Evolutionary conservation across 148 eudicot genomes (phyloP), one percentile per base, ranked within the genome.

Genomic region (Rhododendron simsii): DNA sequence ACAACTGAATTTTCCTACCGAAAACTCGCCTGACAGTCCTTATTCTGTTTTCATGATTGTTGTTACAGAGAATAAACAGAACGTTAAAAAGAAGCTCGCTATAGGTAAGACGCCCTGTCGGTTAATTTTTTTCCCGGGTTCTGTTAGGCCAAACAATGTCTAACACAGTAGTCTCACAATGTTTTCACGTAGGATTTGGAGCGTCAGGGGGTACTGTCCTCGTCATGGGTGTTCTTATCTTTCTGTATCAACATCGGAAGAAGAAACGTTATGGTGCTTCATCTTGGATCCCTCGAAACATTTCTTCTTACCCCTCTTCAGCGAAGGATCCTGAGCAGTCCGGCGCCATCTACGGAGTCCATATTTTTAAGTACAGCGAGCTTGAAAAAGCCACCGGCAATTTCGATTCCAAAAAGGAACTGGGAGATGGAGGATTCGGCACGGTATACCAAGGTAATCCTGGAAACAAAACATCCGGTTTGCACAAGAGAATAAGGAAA

Each of bases 341-440:
- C 1, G 86, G 91, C 8, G 83, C 89, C 7, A 89, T 84, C 80
- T 85, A 81, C 15, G 95, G 94, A 39, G 90, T 94, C 23, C 90
- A 84, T 53, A 47, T 94, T 13, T 94, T 94, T 28, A 87, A 75
- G 75, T 93, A 91, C 85, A 79, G 51, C 14, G 93, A 92, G 41
- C 93, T 95, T 35, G 91, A 92, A 85, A 85, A 88, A 77, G 95
- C 95, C 23, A 95, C 98, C 0, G 84, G 92, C 37, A 84, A 85
- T 76, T 95, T 95, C 47, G 87, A 90, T 86, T 87, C 94, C 45
- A 74, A 79, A 11, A 88, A 83, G 75, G 94, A 91, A 79, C 91
- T 95, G 23, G 98, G 98, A 81, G 96, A 91, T 77, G 98, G 98
- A 33, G 98, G 98, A 48, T 94, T 90, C 79, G 98, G 98, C 83